Evolutionary conservation across 176 grass and related monocot genomes (phyloP), one percentile per base, ranked within the genome.

Genomic region (Eragrostis nindensis): DNA sequence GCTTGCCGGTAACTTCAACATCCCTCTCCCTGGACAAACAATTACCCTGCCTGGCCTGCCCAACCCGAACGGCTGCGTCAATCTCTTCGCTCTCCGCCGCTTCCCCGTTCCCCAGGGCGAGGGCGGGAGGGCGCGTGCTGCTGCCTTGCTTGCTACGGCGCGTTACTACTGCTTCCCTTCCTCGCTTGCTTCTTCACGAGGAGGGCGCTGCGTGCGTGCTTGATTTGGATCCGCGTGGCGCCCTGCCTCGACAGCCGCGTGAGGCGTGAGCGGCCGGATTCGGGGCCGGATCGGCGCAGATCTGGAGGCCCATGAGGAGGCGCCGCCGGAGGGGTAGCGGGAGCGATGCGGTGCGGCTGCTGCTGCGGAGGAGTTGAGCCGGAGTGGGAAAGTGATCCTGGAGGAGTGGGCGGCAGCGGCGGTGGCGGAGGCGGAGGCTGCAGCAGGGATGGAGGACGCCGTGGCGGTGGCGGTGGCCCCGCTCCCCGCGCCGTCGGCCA

Each of bases 381-480:
- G 5, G 4, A 39, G 10, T 7, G 64, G 65, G 60, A 17, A 27
- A 75, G 45, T 77, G 86, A 83, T 77, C 41, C 82, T 85, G 86
- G 86, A 69, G 43, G 49, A 57, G 12, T 62, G 4, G 46, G 45
- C 2, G 57, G 48, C 26, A 41, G 72, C 36, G 44, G 68, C 11
- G 56, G 74, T 6, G 41, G 63, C 2, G 60, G 59, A 0, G 62
- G 78, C 5, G 68, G 68, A 25, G 69, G 89, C 40, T 3, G 64
- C 64, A 19, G 59, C 47, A 43, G 66, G 55, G 83, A 94, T 91
- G 92, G 92, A 91, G 71, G 86, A 94, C 71, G 48, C 65, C 44
- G 73, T 86, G 50, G 85, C 82, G 10, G 78, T 85, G 2, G 32
- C 4, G 66, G 88, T 83, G 71, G 74, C 82, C 30, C 49, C 83